phyloP scores from a whole-genome alignment of 2,329 filamentous ascomycete species.

The Penicillium freii region DNA sequence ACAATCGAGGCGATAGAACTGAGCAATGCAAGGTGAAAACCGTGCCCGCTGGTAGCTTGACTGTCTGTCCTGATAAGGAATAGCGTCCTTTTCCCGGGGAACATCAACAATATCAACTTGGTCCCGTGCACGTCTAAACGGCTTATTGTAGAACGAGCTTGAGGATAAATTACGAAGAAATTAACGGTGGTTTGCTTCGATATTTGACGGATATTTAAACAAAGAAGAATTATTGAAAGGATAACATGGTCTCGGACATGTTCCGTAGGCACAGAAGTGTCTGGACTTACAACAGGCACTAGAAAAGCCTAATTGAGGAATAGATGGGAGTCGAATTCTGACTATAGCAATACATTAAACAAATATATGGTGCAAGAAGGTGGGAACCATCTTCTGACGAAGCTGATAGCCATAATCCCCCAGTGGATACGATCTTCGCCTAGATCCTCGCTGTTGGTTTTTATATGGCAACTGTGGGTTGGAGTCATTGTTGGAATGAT shows the following conservation, averaged over 20 bases:
- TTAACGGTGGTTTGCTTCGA: neutral
- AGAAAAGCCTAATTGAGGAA: neutral
- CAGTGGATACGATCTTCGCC: neutral
- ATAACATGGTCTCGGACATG: neutral
- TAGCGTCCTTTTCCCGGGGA: slow-evolving; percentile 8
- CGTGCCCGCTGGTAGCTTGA: slow-evolving; percentile 8
- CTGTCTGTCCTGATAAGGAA: slow-evolving; percentile 6
- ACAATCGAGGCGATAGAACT: neutral
- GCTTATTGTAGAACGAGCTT: neutral
- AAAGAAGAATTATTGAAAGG: neutral
- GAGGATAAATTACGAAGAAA: neutral
- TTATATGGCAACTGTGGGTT: too few species aligned
- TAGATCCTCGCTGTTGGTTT: too few species aligned
- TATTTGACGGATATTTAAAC: neutral
- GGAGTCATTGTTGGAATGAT: too few species aligned
- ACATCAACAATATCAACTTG: neutral
- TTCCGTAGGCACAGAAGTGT: neutral
- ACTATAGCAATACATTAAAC: neutral
- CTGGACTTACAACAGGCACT: neutral
- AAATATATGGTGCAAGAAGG: neutral
- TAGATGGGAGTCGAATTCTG: neutral
- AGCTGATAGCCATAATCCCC: neutral
- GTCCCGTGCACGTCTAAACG: neutral
- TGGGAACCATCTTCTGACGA: neutral
- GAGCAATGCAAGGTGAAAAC: slow-evolving; percentile 5